Evolutionary conservation across 1,139 yeast species (phyloP).

Genomic region (Arxiozyma bovina): DNA sequence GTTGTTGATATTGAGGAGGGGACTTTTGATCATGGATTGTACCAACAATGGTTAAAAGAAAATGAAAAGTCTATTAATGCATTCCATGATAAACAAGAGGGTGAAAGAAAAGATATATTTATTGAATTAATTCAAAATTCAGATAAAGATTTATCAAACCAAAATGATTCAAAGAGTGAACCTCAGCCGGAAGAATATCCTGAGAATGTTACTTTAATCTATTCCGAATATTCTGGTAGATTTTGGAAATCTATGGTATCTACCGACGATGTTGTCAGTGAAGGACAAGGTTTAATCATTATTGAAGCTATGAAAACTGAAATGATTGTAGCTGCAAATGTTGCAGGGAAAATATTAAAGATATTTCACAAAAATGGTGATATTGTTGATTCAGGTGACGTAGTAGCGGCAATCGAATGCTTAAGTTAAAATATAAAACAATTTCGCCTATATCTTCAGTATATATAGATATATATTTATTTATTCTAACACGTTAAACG

Average conservation of each 20-base stretch:
- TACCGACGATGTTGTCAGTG: conserved; percentile 68
- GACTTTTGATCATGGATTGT: conserved; percentile 74
- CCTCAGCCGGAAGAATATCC: conserved; percentile 46
- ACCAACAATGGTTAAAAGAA: conserved; percentile 67
- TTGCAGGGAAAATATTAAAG: conserved; percentile 67
- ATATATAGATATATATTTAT: background rate
- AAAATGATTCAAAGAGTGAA: conserved; percentile 35
- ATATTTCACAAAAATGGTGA: conserved; percentile 80
- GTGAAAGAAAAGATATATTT: conserved; percentile 78
- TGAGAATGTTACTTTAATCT: conserved; percentile 72
- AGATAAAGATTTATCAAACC: conserved; percentile 59
- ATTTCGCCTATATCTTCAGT: background rate
- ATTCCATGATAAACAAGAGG: conserved; percentile 60
- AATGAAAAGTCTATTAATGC: conserved; percentile 64
- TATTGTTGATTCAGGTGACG: conserved; percentile 92
- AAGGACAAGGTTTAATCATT: conserved; percentile 74
- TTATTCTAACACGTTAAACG: background rate
- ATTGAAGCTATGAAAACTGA: conserved; percentile 99
- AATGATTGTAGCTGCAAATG: conserved; percentile 74
- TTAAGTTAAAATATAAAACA: background rate
- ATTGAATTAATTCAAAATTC: conserved; percentile 74
- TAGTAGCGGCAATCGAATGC: conserved; percentile 60
- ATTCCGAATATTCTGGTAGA: conserved; percentile 90
- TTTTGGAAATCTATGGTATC: conserved; percentile 88
- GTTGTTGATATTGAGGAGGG: conserved; percentile 65